These are phyloP conservation scores for Venturia aucupariae DNA, from an alignment of 2,329 filamentous ascomycete genomes.

Conservation along the genomic window DNA sequence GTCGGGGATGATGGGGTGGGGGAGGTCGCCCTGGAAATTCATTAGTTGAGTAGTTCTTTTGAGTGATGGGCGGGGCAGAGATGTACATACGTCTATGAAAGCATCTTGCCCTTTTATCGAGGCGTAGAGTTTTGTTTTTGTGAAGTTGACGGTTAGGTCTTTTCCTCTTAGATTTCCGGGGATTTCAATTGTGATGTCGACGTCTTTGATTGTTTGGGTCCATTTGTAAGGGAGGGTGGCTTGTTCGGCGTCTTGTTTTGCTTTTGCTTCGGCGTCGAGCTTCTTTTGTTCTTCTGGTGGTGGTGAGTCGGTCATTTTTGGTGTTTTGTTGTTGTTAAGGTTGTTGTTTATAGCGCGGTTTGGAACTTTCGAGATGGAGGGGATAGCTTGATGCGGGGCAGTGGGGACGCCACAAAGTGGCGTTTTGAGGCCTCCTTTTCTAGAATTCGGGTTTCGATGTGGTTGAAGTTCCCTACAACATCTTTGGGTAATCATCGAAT, in stretches of 20 bases:
- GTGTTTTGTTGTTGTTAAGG: neutral
- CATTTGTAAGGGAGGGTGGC: conserved; percentile 91
- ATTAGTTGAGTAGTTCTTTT: conserved; percentile 15
- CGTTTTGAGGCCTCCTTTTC: neutral
- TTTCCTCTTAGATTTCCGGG: conserved; percentile 74
- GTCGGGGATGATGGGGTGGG: conserved; percentile 68
- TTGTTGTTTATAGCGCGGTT: no score
- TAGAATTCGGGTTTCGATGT: no score
- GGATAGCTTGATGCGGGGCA: neutral
- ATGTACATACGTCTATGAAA: conserved; percentile 59
- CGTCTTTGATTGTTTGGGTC: conserved; percentile 83
- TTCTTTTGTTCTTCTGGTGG: conserved; percentile 45
- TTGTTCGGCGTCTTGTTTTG: conserved; percentile 79
- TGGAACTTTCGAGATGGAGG: conserved; percentile 9
- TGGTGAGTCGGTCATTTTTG: conserved; percentile 29
- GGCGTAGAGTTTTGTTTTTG: conserved; percentile 67
- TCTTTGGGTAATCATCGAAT: no score
- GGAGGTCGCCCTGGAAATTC: conserved; percentile 62
- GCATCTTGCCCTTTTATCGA: conserved; percentile 82
- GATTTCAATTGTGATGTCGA: conserved; percentile 70
- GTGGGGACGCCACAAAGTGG: neutral
- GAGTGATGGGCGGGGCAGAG: neutral
- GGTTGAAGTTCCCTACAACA: no score
- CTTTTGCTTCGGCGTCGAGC: conserved; percentile 50
- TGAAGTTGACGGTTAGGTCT: conserved; percentile 76